Conservation (phyloP, 2,329 filamentous ascomycete genomes). For the Aulographum hederae region DNA sequence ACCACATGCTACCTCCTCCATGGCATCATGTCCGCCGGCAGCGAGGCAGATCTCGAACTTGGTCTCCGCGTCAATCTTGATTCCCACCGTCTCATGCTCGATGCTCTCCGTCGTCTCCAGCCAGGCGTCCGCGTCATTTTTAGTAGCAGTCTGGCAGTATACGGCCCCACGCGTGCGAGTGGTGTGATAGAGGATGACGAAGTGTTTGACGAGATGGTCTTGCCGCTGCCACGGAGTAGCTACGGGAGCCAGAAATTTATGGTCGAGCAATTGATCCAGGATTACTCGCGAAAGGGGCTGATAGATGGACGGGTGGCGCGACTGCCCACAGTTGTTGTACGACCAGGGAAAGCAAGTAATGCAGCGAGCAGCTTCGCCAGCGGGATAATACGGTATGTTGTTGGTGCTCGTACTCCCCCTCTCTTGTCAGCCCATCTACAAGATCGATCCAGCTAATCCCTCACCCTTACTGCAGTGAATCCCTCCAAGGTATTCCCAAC, state of each 20-base stretch:
- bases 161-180: slow-evolving; percentile 31
- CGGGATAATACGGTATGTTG: slow-evolving; percentile 44
- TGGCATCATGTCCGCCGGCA: slow-evolving; percentile 48
- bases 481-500: slow-evolving; percentile 34
- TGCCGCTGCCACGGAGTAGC: slow-evolving; percentile 41
- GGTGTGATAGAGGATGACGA: slow-evolving; percentile 19
- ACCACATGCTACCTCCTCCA: slow-evolving; percentile 36
- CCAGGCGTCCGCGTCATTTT: slow-evolving; percentile 39
- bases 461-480: slow-evolving; percentile 28
- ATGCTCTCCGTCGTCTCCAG: slow-evolving; percentile 31
- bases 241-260: slow-evolving; percentile 47
- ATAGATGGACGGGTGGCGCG: slow-evolving; percentile 40
- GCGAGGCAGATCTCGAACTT: slow-evolving; percentile 41
- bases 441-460: background rate
- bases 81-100: slow-evolving; percentile 35
- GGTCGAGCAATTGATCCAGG: slow-evolving; percentile 43
- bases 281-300: slow-evolving; percentile 39
- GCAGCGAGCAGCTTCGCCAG: slow-evolving; percentile 46
- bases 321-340: slow-evolving; percentile 43
- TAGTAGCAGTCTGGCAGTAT: slow-evolving; percentile 44
- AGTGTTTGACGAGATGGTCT: slow-evolving; percentile 30
- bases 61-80: slow-evolving; percentile 44
- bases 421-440: background rate
- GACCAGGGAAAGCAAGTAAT: slow-evolving; percentile 39
- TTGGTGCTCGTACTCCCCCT: background rate